Base-by-base conservation (phyloP, 805 yeast genomes). In the Ogataea ramenticola region DNA sequence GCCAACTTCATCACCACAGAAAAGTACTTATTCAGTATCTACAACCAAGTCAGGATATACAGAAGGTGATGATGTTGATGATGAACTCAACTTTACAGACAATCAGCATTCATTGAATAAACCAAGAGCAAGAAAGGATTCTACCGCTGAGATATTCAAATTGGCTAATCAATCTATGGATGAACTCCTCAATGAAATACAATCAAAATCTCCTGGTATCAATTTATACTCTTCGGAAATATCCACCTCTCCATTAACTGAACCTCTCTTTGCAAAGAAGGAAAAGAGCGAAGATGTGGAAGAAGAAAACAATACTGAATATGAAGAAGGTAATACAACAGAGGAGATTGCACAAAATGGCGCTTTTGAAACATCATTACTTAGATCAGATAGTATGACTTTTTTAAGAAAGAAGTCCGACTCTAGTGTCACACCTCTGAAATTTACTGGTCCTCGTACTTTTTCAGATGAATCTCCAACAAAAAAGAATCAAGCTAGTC, bases 131-230 rank as follows among this genome's bases (percentile, higher is more conserved):
- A 34, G 37, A 34, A 34, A 20, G 17, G 17, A 34, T 12, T 34
- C 37, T 6, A 39, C 41, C 14, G 41, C 20, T 7, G 43, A 47
- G 24, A 17, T 58, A 20, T 59, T 62, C 49, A 54, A 47, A 27
- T 45, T 51, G 32, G 60, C 60, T 15, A 60, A 61, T 46, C 63
- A 61, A 39, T 67, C 72, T 1, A 72, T 67, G 11, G 72, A 67
- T 41, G 69, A 67, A 39, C 54, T 69, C 12, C 45, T 69, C 17
- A 59, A 60, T 46, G 66, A 61, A 41, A 55, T 58, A 21, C 45
- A 47, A 35, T 39, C 47, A 3, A 47, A 48, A 17, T 40, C 57
- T 7, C 46, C 49, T n/a, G 46, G 42, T 22, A 41, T 34, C 12
- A 17, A 33, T 12, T 20, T 33, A 24, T 20, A 10, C 9, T 29